Base-by-base conservation (phyloP, 306 rosid species). In the Cyamopsis tetragonoloba region DNA sequence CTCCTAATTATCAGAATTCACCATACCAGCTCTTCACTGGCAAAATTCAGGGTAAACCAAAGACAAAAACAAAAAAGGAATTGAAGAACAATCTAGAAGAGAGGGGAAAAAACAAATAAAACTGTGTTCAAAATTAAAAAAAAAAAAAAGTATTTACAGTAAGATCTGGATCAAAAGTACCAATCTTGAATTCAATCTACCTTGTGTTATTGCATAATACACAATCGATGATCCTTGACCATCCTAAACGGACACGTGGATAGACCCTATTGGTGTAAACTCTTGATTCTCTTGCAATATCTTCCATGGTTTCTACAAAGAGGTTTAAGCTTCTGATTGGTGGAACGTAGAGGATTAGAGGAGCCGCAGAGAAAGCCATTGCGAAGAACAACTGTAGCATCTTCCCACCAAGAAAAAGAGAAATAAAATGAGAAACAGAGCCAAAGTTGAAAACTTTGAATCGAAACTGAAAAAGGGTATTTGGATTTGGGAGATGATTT, bases 311-410 rank as follows among this genome's bases (percentile, higher is more conserved):
- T 61, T 81, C 91, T 1, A 89, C 85, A 47, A 92, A 86, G 10
- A 70, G 83, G 63, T 61, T 92, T 2, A 92, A 77, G 80, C 74
- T 88, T 57, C 98, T 81, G 14, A 90, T 2, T 1, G 98, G 96
- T 23, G 95, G 96, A 59, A 92, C 32, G 61, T 89, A 89, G 4
- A 92, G 89, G 10, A 82, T 81, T 72, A 92, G 20, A 51, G 96
- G 98, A 34, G 62, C 79, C 1, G 87, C 89, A 3, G 89, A 84
- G 78, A 89, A 82, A 63, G 88, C 96, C 64, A 90, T 64, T 7
- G 95, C 71, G 8, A 91, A 75, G 68, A 91, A 75, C 66, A 87
- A 15, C 68, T 84, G 77, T 77, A 81, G 7, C 86, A 65, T 57
- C 3, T 37, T 67, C 48, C 64, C 58, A n/a, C 7, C 24, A n/a